Evolutionary conservation across 2,329 filamentous ascomycete species (phyloP).

Genomic region (Aspergillus latus): DNA sequence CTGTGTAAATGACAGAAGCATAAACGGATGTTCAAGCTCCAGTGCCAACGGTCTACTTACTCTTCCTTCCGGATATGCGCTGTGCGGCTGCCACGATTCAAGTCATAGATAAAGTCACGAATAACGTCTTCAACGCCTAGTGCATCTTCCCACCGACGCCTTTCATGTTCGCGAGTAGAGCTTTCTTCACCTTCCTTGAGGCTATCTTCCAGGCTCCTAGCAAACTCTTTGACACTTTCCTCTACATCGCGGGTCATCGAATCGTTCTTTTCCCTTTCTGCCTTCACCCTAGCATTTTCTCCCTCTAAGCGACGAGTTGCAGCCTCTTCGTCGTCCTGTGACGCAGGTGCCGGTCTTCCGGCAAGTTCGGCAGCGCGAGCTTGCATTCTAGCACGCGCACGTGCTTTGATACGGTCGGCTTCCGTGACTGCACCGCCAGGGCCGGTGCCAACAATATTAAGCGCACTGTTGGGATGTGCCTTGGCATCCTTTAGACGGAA

Average conservation of each 20-base stretch:
- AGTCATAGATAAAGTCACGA: constrained; percentile 95
- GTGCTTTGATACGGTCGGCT: constrained; percentile 88
- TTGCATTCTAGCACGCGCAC: constrained; percentile 98
- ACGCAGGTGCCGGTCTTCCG: constrained; percentile 72
- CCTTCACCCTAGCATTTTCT: constrained; percentile 75
- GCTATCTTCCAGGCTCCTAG: constrained; percentile 77
- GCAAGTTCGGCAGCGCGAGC: constrained; percentile 90
- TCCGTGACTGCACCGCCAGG: constrained; percentile 89
- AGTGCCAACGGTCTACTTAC: constrained; percentile 34
- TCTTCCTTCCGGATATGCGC: constrained; percentile 67
- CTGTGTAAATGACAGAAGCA: neutral
- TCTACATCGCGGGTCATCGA: constrained; percentile 96
- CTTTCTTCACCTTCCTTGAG: constrained; percentile 78
- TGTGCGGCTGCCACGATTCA: constrained; percentile 81
- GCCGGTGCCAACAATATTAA: constrained; percentile 84
- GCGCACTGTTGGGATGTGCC: constrained; percentile 76
- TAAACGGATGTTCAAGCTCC: too few relatives aligned
- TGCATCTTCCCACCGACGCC: constrained; percentile 90
- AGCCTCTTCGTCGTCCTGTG: constrained; percentile 68
- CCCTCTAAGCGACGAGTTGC: constrained; percentile 85
- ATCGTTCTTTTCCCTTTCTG: constrained; percentile 91
- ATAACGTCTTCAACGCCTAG: constrained; percentile 95
- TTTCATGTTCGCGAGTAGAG: constrained; percentile 81
- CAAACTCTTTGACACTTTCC: constrained; percentile 88
- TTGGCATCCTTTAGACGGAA: constrained; percentile 94